phyloP scores from a whole-genome alignment of 495 filamentous ascomycete species.

The Amorphotheca resinae region DNA sequence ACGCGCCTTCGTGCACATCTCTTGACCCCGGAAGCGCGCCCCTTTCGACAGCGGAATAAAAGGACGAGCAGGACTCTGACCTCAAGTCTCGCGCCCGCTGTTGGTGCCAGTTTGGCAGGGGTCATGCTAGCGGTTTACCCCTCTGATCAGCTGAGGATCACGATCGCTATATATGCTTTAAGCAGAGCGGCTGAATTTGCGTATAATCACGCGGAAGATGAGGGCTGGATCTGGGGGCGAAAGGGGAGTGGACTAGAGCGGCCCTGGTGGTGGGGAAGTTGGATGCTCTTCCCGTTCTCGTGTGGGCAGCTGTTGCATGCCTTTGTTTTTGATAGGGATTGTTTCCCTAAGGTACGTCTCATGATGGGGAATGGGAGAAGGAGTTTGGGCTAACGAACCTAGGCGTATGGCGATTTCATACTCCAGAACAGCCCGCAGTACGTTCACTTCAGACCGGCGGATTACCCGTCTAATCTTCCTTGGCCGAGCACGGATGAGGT shows the following conservation, averaged over 20 bases:
- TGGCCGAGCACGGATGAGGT: conserved; percentile 74
- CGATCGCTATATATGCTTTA: conserved; percentile 63
- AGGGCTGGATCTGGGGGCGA: conserved; percentile 58
- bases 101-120: conserved; percentile 79
- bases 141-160: conserved; percentile 60
- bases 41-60: conserved; percentile 77
- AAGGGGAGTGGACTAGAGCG: conserved; percentile 29
- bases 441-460: conserved; percentile 56
- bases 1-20: conserved; percentile 64
- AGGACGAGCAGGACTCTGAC: conserved; percentile 59
- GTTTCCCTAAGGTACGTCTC: conserved; percentile 49
- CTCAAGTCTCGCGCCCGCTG: conserved; percentile 69
- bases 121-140: conserved; percentile 71
- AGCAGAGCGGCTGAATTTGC: conserved; percentile 74
- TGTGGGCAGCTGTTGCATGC: conserved; percentile 86
- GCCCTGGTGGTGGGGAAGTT: conserved; percentile 90
- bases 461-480: conserved; percentile 47
- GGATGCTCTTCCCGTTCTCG: conserved; percentile 87
- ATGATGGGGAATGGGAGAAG: not conserved
- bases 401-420: conserved; percentile 63
- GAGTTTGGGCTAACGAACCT: conserved; percentile 4
- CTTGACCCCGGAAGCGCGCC: conserved; percentile 55
- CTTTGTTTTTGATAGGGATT: conserved; percentile 85
- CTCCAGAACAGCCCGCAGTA: conserved; percentile 65
- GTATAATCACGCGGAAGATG: conserved; percentile 71